A percentile compares a stretch with the other conserved stretches of the same genome.
These are phyloP conservation scores for Aspergillus bombycis DNA, from an alignment of 2,329 filamentous ascomycete species.

Conservation along the genomic window DNA sequence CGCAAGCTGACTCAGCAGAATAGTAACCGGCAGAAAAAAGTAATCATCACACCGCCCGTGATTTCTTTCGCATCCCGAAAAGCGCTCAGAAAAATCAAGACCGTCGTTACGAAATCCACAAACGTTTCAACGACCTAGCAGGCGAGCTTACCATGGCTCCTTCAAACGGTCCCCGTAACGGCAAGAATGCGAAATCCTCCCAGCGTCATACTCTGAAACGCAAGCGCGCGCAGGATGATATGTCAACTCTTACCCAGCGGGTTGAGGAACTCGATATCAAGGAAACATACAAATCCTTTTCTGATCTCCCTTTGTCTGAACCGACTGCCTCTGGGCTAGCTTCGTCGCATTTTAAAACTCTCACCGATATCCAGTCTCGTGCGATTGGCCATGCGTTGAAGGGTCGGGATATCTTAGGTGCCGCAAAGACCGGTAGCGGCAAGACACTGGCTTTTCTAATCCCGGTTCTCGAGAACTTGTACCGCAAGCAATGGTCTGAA, in stretches of 20 bases:
- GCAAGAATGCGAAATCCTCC: conserved; percentile 33
- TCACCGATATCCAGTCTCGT: conserved; percentile 89
- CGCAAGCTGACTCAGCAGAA: conserved; percentile 40
- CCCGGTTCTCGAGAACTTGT: conserved; percentile 89
- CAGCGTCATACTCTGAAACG: conserved; percentile 45
- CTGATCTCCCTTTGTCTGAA: conserved; percentile 82
- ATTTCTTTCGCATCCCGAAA: conserved; percentile 15
- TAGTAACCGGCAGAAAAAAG: conserved; percentile 30
- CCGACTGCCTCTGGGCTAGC: conserved; percentile 79
- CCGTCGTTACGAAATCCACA: conserved; percentile 14
- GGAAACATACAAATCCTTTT: conserved; percentile 67
- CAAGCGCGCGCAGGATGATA: conserved; percentile 50
- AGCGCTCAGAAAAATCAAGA: conserved; percentile 9
- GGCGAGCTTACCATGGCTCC: conserved; percentile 37
- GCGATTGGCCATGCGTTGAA: conserved; percentile 88
- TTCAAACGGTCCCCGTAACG: conserved; percentile 27
- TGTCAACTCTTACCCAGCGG: conserved; percentile 45
- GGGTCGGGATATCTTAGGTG: conserved; percentile 84
- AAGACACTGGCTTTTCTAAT: conserved; percentile 94
- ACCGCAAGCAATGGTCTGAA: conserved; percentile 85
- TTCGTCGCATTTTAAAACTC: conserved; percentile 81
- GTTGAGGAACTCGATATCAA: conserved; percentile 51
- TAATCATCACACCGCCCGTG: conserved; percentile 27
- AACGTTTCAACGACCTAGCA: conserved; percentile 18
- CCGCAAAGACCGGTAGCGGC: conserved; percentile 92